Evolutionary conservation across 176 grass and related monocot species (phyloP).

Genomic region (Oryza longistaminata): DNA sequence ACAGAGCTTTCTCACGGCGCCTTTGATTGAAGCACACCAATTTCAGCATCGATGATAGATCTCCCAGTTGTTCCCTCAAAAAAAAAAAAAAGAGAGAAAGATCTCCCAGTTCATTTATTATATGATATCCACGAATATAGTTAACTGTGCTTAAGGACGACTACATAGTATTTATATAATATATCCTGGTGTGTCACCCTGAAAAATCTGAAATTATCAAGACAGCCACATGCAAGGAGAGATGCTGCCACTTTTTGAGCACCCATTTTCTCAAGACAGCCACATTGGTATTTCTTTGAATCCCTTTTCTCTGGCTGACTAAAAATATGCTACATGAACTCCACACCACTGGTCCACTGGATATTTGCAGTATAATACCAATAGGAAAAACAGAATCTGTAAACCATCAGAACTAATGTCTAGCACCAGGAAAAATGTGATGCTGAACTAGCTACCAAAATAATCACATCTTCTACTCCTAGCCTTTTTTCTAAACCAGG

Average conservation of each 20-base stretch:
- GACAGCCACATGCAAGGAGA: background rate
- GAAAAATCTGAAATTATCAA: background rate
- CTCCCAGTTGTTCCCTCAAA: background rate
- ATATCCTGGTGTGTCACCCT: background rate
- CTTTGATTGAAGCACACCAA: background rate
- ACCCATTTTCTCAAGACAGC: too few species aligned
- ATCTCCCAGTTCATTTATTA: background rate
- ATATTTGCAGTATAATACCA: too few species aligned
- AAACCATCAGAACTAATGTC: too few species aligned
- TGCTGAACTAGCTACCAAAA: background rate
- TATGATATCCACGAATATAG: too few species aligned
- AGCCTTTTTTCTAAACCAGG: background rate
- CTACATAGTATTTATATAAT: background rate
- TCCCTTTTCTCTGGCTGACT: background rate
- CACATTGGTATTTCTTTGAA: too few species aligned
- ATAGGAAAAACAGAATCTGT: too few species aligned
- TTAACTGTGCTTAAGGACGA: background rate
- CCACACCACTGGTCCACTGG: too few species aligned
- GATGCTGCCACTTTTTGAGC: too few species aligned
- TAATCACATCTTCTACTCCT: background rate
- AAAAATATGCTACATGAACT: background rate
- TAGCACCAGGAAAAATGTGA: too few species aligned
- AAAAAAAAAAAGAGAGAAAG: background rate
- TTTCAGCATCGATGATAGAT: background rate
- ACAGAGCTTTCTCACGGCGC: background rate